Evolutionary conservation across 176 grass and related monocot species (phyloP), one percentile per base, ranked within the genome.

Genomic region (Urochloa ruziziensis): DNA sequence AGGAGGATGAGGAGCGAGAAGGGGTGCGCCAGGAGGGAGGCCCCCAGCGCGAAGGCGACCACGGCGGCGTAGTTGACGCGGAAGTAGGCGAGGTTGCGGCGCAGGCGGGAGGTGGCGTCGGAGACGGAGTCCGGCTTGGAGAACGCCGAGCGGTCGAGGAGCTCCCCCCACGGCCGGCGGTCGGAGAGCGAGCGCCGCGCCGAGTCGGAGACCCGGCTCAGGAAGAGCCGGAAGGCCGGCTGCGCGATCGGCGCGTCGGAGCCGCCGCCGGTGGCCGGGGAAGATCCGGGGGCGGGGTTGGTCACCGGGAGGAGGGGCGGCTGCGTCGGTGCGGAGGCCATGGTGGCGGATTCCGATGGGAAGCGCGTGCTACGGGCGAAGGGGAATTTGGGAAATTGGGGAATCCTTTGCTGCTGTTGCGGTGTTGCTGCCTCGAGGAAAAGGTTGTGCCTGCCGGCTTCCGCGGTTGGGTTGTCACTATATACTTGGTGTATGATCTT

Each of bases 41-140:
- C 77, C 11, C 77, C 93, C 23, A 99, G 93, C 57, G 84, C 74
- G 27, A 88, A 87, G 66, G 91, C 91, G 40, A 96, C 84, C 33
- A 99, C 64, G 79, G 96, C 89, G 83, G 91, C 85, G 87, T 99
- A 99, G 89, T 99, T 99, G 62, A 99, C 89, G 82, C 96, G 96
- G 80, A 99, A 99, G 83, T 99, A 99, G 79, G 91, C 69, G 73
- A 99, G 91, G 74, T 99, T 99, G 89, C 92, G 94, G 61, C 96
- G 91, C 75, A 99, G 85, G 87, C 93, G 96, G n/a, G 93, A 92
- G 43, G 93, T 76, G 77, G 96, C 93, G 67, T 99, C 96, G 46
- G 96, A 79, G 83, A 99, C 40, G 47, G 93, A 94, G 23, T 96
- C 96, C 52, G 96, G 96, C 35, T 90, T 86, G 29, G 93, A 89